phyloP scores from a whole-genome alignment of 2,329 filamentous ascomycete genomes.

The Moelleriella libera region DNA sequence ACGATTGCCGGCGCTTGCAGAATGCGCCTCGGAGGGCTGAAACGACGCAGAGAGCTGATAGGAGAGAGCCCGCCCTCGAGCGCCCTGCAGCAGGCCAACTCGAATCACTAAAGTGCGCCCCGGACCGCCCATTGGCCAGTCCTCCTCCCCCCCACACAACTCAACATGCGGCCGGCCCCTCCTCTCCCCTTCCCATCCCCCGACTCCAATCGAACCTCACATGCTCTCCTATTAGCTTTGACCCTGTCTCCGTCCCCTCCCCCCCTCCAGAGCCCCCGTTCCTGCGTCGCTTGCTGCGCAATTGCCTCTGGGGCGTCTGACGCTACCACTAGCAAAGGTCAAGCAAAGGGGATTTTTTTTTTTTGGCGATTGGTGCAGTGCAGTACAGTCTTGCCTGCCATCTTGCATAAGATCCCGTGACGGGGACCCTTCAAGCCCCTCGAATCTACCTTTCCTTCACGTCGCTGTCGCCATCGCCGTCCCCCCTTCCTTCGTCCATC shows the following conservation, averaged over 20 bases:
- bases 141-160: background rate
- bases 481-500: constrained; percentile 10
- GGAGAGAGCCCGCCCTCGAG: too few species aligned
- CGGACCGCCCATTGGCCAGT: background rate
- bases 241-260: background rate
- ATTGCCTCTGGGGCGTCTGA: background rate
- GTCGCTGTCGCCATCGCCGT: constrained; percentile 2
- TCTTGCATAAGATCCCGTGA: constrained; percentile 3
- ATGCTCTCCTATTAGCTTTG: background rate
- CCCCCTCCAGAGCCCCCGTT: background rate
- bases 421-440: constrained; percentile 1
- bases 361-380: background rate
- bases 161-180: background rate
- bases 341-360: background rate
- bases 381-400: background rate
- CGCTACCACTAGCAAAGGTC: background rate
- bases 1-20: too few species aligned
- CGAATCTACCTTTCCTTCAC: constrained; percentile 1
- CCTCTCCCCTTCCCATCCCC: too few species aligned
- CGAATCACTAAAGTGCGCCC: too few species aligned
- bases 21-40: too few species aligned
- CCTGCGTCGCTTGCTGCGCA: background rate
- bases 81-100: too few species aligned
- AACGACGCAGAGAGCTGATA: too few species aligned
- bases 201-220: background rate